Evolutionary conservation across 2,329 filamentous ascomycete species (phyloP).

Genomic region (Reticulascus tulasneorum): DNA sequence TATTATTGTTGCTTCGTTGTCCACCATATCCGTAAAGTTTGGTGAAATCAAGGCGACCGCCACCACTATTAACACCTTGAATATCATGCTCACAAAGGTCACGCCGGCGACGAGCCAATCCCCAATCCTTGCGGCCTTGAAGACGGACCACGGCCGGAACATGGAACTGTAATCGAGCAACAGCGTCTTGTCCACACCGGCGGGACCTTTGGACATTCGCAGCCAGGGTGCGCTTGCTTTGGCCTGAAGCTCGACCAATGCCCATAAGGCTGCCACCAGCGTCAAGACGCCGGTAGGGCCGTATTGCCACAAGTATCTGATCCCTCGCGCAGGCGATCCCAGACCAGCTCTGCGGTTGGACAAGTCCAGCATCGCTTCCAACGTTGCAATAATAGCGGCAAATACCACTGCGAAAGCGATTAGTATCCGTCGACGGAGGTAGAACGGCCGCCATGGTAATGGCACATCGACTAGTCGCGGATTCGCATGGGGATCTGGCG

Average conservation of each 20-base stretch:
- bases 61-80: slow-evolving; percentile 29
- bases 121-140: slow-evolving; percentile 24
- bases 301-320: slow-evolving; percentile 34
- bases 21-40: slow-evolving; percentile 20
- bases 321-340: slow-evolving; percentile 17
- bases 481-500: too few species aligned
- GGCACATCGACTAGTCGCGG: slow-evolving; percentile 22
- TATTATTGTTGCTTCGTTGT: slow-evolving; percentile 19
- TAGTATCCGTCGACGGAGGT: slow-evolving; percentile 28
- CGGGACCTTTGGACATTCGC: slow-evolving; percentile 24
- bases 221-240: slow-evolving; percentile 33
- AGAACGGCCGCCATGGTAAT: slow-evolving; percentile 31
- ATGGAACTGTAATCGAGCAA: slow-evolving; percentile 32
- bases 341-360: slow-evolving; percentile 27
- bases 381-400: slow-evolving; percentile 20
- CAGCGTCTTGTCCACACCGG: slow-evolving; percentile 25
- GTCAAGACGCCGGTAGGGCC: slow-evolving; percentile 28
- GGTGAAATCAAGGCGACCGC: slow-evolving; percentile 33
- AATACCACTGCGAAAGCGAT: slow-evolving; percentile 24
- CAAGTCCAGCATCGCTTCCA: slow-evolving; percentile 26
- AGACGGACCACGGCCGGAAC: slow-evolving; percentile 21
- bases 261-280: slow-evolving; percentile 28
- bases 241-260: slow-evolving; percentile 34
- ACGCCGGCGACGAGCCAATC: slow-evolving; percentile 29
- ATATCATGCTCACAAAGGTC: slow-evolving; percentile 21